A percentile compares a stretch with the other conserved stretches of the same genome.
These are phyloP conservation scores for Solanum okadae DNA, from an alignment of 257 asterid genomes.

Conservation along the genomic window DNA sequence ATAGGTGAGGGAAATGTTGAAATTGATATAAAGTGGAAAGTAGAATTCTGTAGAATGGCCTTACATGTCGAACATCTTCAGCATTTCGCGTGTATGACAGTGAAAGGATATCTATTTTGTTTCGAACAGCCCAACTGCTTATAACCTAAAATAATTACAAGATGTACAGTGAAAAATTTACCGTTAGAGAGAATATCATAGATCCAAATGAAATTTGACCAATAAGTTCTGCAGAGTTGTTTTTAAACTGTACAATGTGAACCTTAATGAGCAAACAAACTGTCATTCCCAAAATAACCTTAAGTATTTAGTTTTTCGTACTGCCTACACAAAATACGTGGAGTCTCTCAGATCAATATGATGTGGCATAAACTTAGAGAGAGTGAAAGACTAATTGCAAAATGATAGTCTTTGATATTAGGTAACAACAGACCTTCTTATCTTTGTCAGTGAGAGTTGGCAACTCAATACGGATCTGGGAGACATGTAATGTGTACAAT, in stretches of 20 bases:
- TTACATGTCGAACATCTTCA: constrained; percentile 86
- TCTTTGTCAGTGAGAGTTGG: constrained; percentile 82
- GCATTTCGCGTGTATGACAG: constrained; percentile 82
- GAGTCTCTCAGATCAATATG: not conserved
- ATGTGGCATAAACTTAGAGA: not conserved
- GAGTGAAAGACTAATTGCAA: not conserved
- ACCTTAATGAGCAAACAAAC: not conserved
- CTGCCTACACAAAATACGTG: not conserved
- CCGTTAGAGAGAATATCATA: not conserved
- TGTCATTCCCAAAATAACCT: not conserved
- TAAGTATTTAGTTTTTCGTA: not conserved
- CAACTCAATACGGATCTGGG: constrained; percentile 76
- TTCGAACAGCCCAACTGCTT: constrained; percentile 81
- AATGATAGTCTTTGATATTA: not conserved
- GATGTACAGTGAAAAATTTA: not conserved
- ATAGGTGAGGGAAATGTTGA: not conserved
- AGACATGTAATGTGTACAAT: constrained; percentile 80
- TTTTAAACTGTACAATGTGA: not conserved
- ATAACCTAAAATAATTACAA: constrained; percentile 42
- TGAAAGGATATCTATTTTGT: constrained; percentile 86
- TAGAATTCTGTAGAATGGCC: not conserved
- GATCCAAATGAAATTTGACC: not conserved
- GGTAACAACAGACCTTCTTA: constrained; percentile 54
- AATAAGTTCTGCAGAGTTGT: not conserved
- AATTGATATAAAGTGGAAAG: not conserved